Evolutionary conservation across 2,329 filamentous ascomycete genomes (phyloP).

Genomic region (Davidsoniella eucalypti): DNA sequence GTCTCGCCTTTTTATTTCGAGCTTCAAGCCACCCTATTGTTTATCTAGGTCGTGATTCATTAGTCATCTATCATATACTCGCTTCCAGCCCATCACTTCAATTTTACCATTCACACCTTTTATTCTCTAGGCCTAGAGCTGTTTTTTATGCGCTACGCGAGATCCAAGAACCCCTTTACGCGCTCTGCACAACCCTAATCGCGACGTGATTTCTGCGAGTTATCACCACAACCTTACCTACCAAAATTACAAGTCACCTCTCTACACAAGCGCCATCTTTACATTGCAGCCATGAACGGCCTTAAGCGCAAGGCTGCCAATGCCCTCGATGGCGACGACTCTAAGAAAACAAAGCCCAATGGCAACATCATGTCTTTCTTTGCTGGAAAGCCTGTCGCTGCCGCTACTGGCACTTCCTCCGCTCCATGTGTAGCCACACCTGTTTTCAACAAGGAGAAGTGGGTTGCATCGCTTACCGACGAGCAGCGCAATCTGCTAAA

Average conservation of each 20-base stretch:
- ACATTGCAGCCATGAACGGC: slow-evolving; percentile 28
- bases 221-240: background rate
- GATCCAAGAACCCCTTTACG: background rate
- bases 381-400: slow-evolving; percentile 42
- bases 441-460: slow-evolving; percentile 59
- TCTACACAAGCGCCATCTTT: background rate
- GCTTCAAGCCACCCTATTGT: too few species aligned
- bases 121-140: background rate
- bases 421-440: slow-evolving; percentile 18
- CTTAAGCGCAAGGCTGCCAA: slow-evolving; percentile 51
- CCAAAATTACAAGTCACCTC: background rate
- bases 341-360: slow-evolving; percentile 59
- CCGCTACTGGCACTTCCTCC: slow-evolving; percentile 17
- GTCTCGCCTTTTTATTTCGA: too few species aligned
- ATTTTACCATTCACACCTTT: background rate
- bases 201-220: background rate
- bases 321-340: slow-evolving; percentile 27
- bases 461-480: slow-evolving; percentile 60
- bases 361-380: slow-evolving; percentile 85
- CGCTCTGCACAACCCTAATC: slow-evolving; percentile 1
- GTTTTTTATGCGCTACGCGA: background rate
- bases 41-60: too few species aligned
- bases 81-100: background rate
- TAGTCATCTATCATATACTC: too few species aligned
- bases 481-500: slow-evolving; percentile 73